These are phyloP conservation scores for Huntiella savannae DNA, from an alignment of 2,329 filamentous ascomycete species.

Conservation along the genomic window DNA sequence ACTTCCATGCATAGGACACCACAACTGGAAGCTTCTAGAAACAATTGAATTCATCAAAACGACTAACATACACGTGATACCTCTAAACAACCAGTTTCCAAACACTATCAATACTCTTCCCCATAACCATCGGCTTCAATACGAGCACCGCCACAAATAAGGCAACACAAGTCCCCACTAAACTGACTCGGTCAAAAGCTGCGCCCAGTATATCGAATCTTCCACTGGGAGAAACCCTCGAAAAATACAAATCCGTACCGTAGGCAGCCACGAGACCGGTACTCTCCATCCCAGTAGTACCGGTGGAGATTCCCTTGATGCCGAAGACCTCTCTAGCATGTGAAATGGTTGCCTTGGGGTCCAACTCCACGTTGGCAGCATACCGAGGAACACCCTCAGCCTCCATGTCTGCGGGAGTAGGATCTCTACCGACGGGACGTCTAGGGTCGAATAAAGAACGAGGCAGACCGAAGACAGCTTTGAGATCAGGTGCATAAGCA, in stretches of 20 bases:
- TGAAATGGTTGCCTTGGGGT: constrained; percentile 60
- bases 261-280: constrained; percentile 80
- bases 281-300: constrained; percentile 70
- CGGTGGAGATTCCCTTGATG: constrained; percentile 51
- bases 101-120: constrained; percentile 48
- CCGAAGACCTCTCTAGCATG: constrained; percentile 70
- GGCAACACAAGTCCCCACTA: constrained; percentile 67
- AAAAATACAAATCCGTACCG: constrained; percentile 75
- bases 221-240: constrained; percentile 67
- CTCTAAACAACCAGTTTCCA: constrained; percentile 25
- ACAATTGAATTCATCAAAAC: too few relatives aligned
- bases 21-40: too few relatives aligned
- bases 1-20: too few relatives aligned
- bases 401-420: constrained; percentile 57
- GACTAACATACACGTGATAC: too few relatives aligned
- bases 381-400: constrained; percentile 65
- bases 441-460: constrained; percentile 66
- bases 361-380: constrained; percentile 57
- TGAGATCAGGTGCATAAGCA: constrained; percentile 53
- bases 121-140: constrained; percentile 66
- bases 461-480: constrained; percentile 62
- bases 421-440: constrained; percentile 67
- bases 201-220: constrained; percentile 85
- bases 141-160: constrained; percentile 57
- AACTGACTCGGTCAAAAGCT: constrained; percentile 77